A percentile compares a stretch with the other conserved stretches of the same genome.
These are phyloP conservation scores for Echria macrotheca DNA, from an alignment of 495 filamentous ascomycete species.

Conservation along the genomic window DNA sequence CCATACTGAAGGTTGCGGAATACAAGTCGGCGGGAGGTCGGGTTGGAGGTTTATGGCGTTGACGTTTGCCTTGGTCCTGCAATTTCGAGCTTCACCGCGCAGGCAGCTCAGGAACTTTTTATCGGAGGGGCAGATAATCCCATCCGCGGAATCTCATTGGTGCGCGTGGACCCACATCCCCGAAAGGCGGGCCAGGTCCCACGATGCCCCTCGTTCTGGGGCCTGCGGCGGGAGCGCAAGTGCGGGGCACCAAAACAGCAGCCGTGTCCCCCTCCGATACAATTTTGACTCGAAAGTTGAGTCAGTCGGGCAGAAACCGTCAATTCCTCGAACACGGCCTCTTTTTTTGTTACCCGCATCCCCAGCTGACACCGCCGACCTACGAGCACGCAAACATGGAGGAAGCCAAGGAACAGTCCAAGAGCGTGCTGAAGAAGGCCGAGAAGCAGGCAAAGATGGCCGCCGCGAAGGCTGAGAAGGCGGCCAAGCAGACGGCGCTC, in stretches of 20 bases:
- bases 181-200: conserved; percentile 12
- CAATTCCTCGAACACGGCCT: background rate
- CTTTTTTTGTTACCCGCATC: too few relatives aligned
- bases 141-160: conserved; percentile 11
- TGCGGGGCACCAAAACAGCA: conserved; percentile 25
- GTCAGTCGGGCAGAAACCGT: conserved; percentile 7
- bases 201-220: conserved; percentile 21
- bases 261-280: conserved; percentile 8
- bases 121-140: conserved; percentile 28
- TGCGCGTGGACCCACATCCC: background rate
- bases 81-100: conserved; percentile 24
- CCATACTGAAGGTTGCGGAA: conserved; percentile 50
- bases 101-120: conserved; percentile 31
- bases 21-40: conserved; percentile 4
- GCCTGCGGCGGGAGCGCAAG: conserved; percentile 4
- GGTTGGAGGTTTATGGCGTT: conserved; percentile 19
- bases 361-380: conserved; percentile 4
- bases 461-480: conserved; percentile 63
- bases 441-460: conserved; percentile 61
- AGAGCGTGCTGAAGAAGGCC: conserved; percentile 69
- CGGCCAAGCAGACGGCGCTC: conserved; percentile 48
- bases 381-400: conserved; percentile 31
- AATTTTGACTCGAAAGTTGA: conserved; percentile 3
- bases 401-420: conserved; percentile 49
- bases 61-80: conserved; percentile 21